Conservation (phyloP, 148 eudicot species). For the Tetragonia tetragonoides region DNA sequence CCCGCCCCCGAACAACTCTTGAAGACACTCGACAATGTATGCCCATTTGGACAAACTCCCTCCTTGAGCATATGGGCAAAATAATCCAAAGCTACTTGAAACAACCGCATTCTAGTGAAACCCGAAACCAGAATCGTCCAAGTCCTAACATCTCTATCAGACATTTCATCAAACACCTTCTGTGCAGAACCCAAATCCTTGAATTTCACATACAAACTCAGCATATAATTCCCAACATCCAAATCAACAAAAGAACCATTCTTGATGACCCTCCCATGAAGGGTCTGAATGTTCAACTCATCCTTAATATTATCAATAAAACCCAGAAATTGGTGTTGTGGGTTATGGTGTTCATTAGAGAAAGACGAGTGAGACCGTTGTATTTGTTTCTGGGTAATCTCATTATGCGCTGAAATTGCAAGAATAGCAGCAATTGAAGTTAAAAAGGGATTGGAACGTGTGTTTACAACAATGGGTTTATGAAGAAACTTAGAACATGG, state of each 20-base stretch:
- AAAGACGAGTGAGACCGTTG: constrained; percentile 14
- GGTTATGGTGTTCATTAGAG: constrained; percentile 9
- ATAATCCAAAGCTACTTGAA: constrained; percentile 37
- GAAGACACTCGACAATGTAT: constrained; percentile 70
- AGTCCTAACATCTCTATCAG: constrained; percentile 58
- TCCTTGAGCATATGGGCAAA: constrained; percentile 50
- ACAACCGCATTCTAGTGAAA: constrained; percentile 40
- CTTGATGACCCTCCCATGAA: constrained; percentile 49
- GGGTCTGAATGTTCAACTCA: constrained; percentile 21
- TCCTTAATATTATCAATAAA: constrained; percentile 30
- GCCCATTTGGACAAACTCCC: constrained; percentile 59
- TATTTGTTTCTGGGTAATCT: constrained; percentile 16
- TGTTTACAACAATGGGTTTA: background rate
- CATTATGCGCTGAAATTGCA: constrained; percentile 9
- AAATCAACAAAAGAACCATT: constrained; percentile 35
- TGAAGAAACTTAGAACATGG: background rate
- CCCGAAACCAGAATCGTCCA: constrained; percentile 79
- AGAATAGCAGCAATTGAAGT: constrained; percentile 7
- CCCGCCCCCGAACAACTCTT: constrained; percentile 59
- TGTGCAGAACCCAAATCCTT: constrained; percentile 40
- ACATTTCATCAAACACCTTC: constrained; percentile 73
- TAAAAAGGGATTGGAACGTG: background rate
- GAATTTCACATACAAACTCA: constrained; percentile 49
- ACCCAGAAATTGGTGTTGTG: constrained; percentile 27
- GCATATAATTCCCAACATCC: constrained; percentile 46